Evolutionary conservation across 129 eudicot genomes (phyloP).

Genomic region (Ambrosia trifida): DNA sequence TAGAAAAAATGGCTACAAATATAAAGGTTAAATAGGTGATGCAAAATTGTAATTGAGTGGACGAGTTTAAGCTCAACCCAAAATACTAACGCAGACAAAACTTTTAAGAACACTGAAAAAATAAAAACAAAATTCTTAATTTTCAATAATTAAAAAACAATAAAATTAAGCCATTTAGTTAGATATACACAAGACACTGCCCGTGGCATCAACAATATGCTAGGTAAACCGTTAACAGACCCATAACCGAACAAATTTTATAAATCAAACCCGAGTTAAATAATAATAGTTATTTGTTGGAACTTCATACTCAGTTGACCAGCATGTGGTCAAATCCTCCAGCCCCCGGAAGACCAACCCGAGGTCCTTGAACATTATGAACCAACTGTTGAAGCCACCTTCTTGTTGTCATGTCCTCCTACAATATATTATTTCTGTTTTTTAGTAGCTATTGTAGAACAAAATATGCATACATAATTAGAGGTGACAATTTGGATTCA

Average conservation of each 20-base stretch:
- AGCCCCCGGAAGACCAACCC: constrained; percentile 67
- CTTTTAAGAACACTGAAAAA: no score
- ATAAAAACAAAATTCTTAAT: neutral
- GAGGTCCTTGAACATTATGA: constrained; percentile 34
- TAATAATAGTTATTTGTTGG: neutral
- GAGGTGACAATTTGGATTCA: neutral
- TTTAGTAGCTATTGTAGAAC: no score
- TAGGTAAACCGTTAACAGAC: neutral
- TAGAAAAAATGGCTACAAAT: no score
- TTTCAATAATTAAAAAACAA: constrained; percentile 14
- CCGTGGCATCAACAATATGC: constrained; percentile 4
- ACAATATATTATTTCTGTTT: neutral
- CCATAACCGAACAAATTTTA: neutral
- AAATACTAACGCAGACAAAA: no score
- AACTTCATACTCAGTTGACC: constrained; percentile 38
- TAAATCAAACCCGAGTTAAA: constrained; percentile 1
- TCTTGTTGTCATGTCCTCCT: constrained; percentile 22
- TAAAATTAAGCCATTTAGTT: constrained; percentile 15
- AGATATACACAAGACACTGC: constrained; percentile 22
- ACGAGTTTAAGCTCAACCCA: no score
- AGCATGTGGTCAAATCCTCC: constrained; percentile 80
- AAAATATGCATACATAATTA: no score
- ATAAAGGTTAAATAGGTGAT: no score
- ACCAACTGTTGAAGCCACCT: constrained; percentile 25
- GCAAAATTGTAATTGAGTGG: no score